phyloP scores from a whole-genome alignment of 139 green algal genomes.

The Chlorella sp. region DNA sequence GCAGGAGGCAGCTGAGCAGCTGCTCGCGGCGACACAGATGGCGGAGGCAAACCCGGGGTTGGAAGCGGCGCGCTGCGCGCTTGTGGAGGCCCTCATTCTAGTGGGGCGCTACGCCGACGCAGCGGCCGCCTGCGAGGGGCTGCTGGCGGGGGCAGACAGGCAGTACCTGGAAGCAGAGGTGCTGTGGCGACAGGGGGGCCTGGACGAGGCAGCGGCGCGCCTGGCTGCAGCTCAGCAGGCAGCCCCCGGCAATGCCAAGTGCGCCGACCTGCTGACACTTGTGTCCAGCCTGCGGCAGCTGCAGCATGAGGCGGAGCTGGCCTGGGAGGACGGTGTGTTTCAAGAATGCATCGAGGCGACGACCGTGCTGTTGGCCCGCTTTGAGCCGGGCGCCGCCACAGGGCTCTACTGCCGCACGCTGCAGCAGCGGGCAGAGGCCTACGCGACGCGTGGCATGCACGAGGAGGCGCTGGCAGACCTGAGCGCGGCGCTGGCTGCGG shows the following conservation, averaged over 20 bases:
- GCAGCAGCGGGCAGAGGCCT: slow-evolving; percentile 27
- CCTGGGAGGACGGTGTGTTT: slow-evolving; percentile 27
- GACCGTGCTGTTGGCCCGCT: slow-evolving; percentile 8
- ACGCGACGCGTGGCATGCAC: neutral
- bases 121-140: neutral
- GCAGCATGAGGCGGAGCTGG: slow-evolving; percentile 5
- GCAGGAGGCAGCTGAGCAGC: slow-evolving; percentile 31
- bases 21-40: slow-evolving; percentile 36
- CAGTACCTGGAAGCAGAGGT: slow-evolving; percentile 43
- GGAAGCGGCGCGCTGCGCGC: slow-evolving; percentile 20
- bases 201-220: slow-evolving; percentile 16
- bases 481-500: slow-evolving; percentile 4
- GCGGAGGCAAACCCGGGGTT: slow-evolving; percentile 28
- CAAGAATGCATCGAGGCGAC: slow-evolving; percentile 10
- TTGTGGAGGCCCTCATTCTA: slow-evolving; percentile 46
- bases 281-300: slow-evolving; percentile 1
- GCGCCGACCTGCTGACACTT: slow-evolving; percentile 10
- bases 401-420: slow-evolving; percentile 32
- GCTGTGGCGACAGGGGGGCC: slow-evolving; percentile 32
- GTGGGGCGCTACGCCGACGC: slow-evolving; percentile 46
- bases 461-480: slow-evolving; percentile 26
- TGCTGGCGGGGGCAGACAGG: slow-evolving; percentile 32
- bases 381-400: slow-evolving; percentile 20
- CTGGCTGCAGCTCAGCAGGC: slow-evolving; percentile 3
- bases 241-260: slow-evolving; percentile 24